Evolutionary conservation across 2,329 filamentous ascomycete species (phyloP), one percentile per base, ranked within the genome.

Genomic region (Mycocentrospora acerina): DNA sequence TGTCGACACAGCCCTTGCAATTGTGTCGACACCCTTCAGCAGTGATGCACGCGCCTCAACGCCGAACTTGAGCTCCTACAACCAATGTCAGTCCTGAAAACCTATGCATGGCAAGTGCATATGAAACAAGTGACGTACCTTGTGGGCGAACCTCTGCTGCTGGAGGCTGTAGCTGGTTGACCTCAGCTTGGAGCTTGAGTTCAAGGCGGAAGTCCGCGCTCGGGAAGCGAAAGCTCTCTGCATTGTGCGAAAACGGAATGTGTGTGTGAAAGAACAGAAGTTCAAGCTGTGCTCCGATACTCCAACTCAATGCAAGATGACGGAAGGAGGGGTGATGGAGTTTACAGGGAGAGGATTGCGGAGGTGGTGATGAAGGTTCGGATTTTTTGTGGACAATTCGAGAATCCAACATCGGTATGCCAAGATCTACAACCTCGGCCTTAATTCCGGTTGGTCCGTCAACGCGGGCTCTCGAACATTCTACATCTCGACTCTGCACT

Each of bases 61-160:
- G 65, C 93, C 93, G 57, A 98, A 98, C 78, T 95, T 97, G 69
- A 98, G 82, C 71, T 98, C 93, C 90, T 96, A 19, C 29, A 30
- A 29, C 36, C 11, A 11, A 15, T 43, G 22, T 35, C 33, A 45
- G 40, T 26, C 44, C 29, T 33, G 17, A 34, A 4, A 27, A 29
- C 25, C 24, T 13, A 31, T 12, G 13, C n/a, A 35, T 33, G 10
- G 10, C 6, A 10, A 19, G 8, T n/a, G 9, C 9, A 60, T 22
- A 7, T 13, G 3, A 33, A 25, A 25, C 24, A 3, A 9, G 18
- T 32, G 27, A 26, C 76, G 33, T 79, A 95, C 90, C 88, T 97
- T 97, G 82, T 97, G 91, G 56, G 91, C 89, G 71, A 95, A 98
- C 69, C 93, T 83, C 71, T 95, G 82, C 77, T 97, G 91, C 72